These are phyloP conservation scores for Fragaria vesca DNA, from an alignment of 306 rosid species.

Conservation along the genomic window DNA sequence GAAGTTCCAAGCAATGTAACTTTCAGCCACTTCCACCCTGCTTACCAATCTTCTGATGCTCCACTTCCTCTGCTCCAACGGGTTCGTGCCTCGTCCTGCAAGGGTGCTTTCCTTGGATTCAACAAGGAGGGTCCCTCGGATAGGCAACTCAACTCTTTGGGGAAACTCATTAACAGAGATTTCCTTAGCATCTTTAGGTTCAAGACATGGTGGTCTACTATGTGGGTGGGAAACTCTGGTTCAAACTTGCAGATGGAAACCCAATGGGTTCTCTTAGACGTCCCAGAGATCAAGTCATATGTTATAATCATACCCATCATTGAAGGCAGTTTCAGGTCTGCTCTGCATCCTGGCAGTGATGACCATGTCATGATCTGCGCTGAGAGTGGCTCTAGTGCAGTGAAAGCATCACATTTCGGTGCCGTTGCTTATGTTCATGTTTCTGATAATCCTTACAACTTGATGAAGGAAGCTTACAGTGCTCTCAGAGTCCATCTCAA, in stretches of 20 bases:
- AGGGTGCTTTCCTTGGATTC: conserved; percentile 83
- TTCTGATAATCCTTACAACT: conserved; percentile 65
- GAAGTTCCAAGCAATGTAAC: conserved; percentile 67
- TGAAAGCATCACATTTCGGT: conserved; percentile 42
- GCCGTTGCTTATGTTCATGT: conserved; percentile 63
- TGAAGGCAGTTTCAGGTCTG: conserved; percentile 66
- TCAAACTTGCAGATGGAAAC: conserved; percentile 85
- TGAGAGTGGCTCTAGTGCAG: conserved; percentile 74
- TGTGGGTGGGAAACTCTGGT: conserved; percentile 85
- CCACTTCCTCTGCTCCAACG: conserved; percentile 53
- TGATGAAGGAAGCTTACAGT: conserved; percentile 79
- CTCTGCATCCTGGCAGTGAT: conserved; percentile 66
- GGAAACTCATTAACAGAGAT: conserved; percentile 49
- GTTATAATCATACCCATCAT: conserved; percentile 62
- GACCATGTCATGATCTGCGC: conserved; percentile 59
- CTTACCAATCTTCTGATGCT: conserved; percentile 44
- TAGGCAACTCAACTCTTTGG: conserved; percentile 59
- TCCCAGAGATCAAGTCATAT: conserved; percentile 68
- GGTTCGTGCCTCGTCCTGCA: conserved; percentile 47
- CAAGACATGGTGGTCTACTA: conserved; percentile 98
- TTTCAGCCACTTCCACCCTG: conserved; percentile 51
- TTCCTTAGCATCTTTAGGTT: conserved; percentile 76
- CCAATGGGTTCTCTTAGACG: conserved; percentile 68
- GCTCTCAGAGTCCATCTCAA: conserved; percentile 68
- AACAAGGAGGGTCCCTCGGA: conserved; percentile 43